Conservation (phyloP, 345 rosid genomes). For the Eucalyptus marginata region DNA sequence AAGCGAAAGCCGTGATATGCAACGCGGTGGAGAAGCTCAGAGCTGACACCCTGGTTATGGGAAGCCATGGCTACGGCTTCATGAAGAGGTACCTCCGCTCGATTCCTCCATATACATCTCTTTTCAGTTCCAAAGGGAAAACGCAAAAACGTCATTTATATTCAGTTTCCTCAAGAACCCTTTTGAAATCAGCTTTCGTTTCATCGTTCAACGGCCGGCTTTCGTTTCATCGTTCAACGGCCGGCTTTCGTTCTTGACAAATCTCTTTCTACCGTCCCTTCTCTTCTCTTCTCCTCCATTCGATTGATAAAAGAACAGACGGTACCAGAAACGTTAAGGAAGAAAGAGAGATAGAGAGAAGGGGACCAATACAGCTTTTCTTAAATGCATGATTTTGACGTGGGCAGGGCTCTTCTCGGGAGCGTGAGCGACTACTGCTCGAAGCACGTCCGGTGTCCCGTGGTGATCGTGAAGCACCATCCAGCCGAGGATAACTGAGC, state of each 20-base stretch:
- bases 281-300: background rate
- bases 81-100: constrained; percentile 44
- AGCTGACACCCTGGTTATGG: constrained; percentile 83
- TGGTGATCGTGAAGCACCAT: constrained; percentile 64
- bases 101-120: background rate
- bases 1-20: constrained; percentile 81
- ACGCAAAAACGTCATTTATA: background rate
- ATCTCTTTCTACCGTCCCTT: background rate
- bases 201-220: too few relatives aligned
- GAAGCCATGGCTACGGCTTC: constrained; percentile 95
- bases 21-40: constrained; percentile 45
- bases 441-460: constrained; percentile 69
- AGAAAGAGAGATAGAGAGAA: background rate
- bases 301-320: background rate
- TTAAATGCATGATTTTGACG: background rate
- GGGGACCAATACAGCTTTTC: background rate
- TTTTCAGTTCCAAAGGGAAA: background rate
- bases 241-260: background rate
- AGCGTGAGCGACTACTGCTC: constrained; percentile 88
- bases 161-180: background rate
- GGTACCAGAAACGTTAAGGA: background rate
- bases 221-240: too few relatives aligned
- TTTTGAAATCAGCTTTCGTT: background rate
- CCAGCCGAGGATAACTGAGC: background rate
- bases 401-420: constrained; percentile 61